A percentile compares a stretch with the other conserved stretches of the same genome.
phyloP scores from a whole-genome alignment of 176 grass and related monocot species.

The Leersia perrieri region DNA sequence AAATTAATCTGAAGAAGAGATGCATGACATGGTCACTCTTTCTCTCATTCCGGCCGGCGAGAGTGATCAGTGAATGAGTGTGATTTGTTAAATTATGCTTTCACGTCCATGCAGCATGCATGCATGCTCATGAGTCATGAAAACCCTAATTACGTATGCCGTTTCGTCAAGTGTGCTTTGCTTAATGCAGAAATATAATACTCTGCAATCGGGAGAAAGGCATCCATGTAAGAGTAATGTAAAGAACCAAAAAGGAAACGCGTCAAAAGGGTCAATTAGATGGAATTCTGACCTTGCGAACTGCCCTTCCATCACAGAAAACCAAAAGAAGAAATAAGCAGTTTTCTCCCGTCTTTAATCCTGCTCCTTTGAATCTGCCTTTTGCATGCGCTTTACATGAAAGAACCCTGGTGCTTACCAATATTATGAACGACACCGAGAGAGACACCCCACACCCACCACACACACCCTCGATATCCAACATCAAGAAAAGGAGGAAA shows the following conservation, averaged over 20 bases:
- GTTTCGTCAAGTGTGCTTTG: slow-evolving; percentile 1
- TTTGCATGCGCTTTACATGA: background rate
- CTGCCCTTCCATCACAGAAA: slow-evolving; percentile 37
- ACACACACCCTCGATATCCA: too few relatives aligned
- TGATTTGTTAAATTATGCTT: background rate
- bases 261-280: slow-evolving; percentile 62
- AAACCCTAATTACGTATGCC: background rate
- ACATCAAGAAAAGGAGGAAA: too few relatives aligned
- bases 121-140: slow-evolving; percentile 13
- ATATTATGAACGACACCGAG: background rate
- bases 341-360: slow-evolving; percentile 32
- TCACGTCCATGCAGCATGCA: background rate
- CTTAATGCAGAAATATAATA: slow-evolving; percentile 23
- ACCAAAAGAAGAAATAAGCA: slow-evolving; percentile 30
- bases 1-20: background rate
- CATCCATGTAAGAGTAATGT: background rate
- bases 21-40: too few relatives aligned
- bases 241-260: slow-evolving; percentile 23
- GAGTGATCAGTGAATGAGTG: background rate
- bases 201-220: background rate
- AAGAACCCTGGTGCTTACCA: background rate
- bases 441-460: too few relatives aligned
- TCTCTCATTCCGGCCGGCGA: background rate
- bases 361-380: slow-evolving; percentile 23
- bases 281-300: slow-evolving; percentile 75